Base-by-base conservation (phyloP, 129 eudicot genomes). In the Pittosporum tobira region DNA sequence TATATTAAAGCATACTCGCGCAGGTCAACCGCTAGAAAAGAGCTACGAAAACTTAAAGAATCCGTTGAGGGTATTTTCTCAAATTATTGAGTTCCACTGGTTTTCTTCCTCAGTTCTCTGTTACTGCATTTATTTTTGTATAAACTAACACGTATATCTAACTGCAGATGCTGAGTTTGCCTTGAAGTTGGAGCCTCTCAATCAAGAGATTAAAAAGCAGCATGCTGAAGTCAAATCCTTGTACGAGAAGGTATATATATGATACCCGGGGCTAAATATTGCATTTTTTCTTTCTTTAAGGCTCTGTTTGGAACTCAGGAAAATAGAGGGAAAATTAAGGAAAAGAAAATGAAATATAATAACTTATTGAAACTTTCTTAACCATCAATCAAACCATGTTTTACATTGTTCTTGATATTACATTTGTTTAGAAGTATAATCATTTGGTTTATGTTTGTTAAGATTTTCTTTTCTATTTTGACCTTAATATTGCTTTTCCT, bases 1-100 rank as follows among this genome's bases (percentile, higher is more conserved):
- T 87, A 91, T 81, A 83, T 83, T 54, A 91, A 91, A 71, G 94
- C 99, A 29, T 91, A 91, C 71, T 87, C 99, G 42, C 89, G 98
- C 30, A 88, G 98, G 61, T 81, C 99, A 52, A 87, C 96, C 4
- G 94, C 99, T 57, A 83, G 96, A 71, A 91, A 87, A 68, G 99
- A 87, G 75, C 90, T 91, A 50, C 87, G 88, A 52, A 91, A 86
- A 84, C 73, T 81, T 67, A 87, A 79, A 74, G 96, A 78, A 57
- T 74, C 96, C 46, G 57, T 69, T n/a, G 96, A 87, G 50, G 99
- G 99, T 91, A 83, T 40, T 65, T 22, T 47, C 11, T 22, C 25
- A 36, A 34, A 20, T 9, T 27, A 29, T 44, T 12, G 3, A 28
- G 40, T 31, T 55, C 31, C 6, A 44, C 37, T 11, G 28, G 19